Conservation (phyloP, 768 basidiomycete genomes). For the Aureoboletus auriporus region DNA sequence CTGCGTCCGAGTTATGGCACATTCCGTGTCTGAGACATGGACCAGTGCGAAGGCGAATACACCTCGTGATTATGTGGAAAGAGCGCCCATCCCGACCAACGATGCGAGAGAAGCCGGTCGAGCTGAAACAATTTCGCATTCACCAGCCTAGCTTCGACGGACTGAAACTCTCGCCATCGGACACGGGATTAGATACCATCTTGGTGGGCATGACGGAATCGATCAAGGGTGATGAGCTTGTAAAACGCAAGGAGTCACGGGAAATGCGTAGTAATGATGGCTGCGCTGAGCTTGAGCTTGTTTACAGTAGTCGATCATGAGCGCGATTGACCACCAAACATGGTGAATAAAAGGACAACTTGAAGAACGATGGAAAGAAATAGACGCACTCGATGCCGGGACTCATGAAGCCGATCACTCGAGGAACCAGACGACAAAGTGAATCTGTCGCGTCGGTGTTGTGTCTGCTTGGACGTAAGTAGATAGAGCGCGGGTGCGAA, state of each 20-base stretch:
- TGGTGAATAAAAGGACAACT: conserved; percentile 28
- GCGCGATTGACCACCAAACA: conserved; percentile 59
- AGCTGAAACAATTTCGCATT: conserved; percentile 49
- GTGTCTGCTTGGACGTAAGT: conserved; percentile 67
- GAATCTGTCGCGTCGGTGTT: conserved; percentile 76
- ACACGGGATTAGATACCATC: conserved; percentile 66
- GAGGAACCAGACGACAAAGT: conserved; percentile 71
- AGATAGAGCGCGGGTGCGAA: conserved; percentile 48
- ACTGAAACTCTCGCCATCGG: conserved; percentile 23
- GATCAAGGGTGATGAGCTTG: conserved; percentile 75
- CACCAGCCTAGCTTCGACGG: conserved; percentile 15
- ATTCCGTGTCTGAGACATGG: too few relatives aligned
- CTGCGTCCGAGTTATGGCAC: too few relatives aligned
- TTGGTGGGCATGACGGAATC: conserved; percentile 78
- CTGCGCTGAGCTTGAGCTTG: conserved; percentile 66
- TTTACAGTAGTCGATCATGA: conserved; percentile 81
- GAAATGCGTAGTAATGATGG: conserved; percentile 75
- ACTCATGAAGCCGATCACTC: conserved; percentile 80
- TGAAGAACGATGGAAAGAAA: conserved; percentile 14
- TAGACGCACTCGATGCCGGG: conserved; percentile 72
- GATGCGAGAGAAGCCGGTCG: conserved; percentile 64
- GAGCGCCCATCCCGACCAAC: conserved; percentile 64
- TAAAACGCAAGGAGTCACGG: conserved; percentile 77
- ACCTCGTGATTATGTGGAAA: conserved; percentile 72
- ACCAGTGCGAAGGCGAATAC: too few relatives aligned